Percentiles rank a stretch among this genome's conserved stretches.
phyloP scores from a whole-genome alignment of 164 flowering plant genomes.

The Umbilicus rupestris region DNA sequence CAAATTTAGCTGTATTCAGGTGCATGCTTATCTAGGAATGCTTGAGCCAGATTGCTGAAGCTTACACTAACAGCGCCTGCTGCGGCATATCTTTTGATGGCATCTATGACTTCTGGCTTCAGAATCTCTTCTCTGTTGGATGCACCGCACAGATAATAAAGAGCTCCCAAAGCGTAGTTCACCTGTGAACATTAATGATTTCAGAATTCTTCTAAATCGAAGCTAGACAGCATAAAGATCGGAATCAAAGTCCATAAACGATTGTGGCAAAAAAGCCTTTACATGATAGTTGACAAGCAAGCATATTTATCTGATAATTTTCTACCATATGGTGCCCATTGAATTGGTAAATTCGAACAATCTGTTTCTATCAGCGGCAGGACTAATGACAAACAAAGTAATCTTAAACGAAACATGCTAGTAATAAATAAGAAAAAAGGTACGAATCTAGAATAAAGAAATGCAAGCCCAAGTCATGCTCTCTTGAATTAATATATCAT shows the following conservation, averaged over 20 bases:
- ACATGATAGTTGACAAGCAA: too few species aligned
- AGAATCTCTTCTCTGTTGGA: slow-evolving; percentile 49
- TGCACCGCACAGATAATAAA: slow-evolving; percentile 57
- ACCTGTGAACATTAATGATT: slow-evolving; percentile 31
- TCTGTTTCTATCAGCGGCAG: too few species aligned
- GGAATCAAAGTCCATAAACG: not conserved
- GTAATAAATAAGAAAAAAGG: not conserved
- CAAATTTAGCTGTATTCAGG: slow-evolving; percentile 6
- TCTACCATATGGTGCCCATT: too few species aligned
- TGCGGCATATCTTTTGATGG: slow-evolving; percentile 55
- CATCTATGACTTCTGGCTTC: slow-evolving; percentile 75
- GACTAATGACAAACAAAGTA: too few species aligned
- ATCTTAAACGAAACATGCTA: too few species aligned
- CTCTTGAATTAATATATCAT: not conserved
- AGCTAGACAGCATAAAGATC: not conserved
- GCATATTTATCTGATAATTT: too few species aligned
- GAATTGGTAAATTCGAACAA: too few species aligned
- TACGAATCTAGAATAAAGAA: not conserved
- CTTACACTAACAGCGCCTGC: slow-evolving; percentile 44
- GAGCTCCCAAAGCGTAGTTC: slow-evolving; percentile 66
- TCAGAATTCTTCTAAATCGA: not conserved
- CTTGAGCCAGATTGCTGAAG: slow-evolving; percentile 78
- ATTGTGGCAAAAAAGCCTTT: too few species aligned
- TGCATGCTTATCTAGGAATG: slow-evolving; percentile 63
- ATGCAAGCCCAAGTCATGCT: not conserved